A percentile compares a stretch with the other conserved stretches of the same genome.
Evolutionary conservation across 257 asterid genomes (phyloP).

Genomic region (Anisodus tanguticus): DNA sequence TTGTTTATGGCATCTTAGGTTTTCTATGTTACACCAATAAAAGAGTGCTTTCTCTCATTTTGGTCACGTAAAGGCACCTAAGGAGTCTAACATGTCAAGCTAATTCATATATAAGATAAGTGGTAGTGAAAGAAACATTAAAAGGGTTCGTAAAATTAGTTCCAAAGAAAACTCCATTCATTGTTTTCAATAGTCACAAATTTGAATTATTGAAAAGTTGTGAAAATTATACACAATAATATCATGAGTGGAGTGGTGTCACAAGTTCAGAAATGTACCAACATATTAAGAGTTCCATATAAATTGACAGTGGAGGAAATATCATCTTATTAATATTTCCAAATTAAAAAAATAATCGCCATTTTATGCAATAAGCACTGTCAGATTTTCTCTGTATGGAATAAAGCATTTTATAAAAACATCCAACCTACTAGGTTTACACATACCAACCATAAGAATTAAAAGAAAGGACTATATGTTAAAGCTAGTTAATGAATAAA

Average conservation of each 20-base stretch:
- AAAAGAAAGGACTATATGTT: conserved; percentile 19
- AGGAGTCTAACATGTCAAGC: conserved; percentile 4
- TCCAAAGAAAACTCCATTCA: background rate
- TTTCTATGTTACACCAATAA: background rate
- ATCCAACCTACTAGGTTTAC: background rate
- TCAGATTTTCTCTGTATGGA: background rate
- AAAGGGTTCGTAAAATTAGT: background rate
- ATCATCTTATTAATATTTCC: background rate
- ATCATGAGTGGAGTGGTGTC: background rate
- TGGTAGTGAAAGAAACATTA: background rate
- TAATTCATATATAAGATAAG: background rate
- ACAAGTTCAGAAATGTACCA: background rate
- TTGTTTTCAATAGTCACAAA: background rate
- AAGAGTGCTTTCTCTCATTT: background rate
- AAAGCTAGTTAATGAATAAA: too few species aligned
- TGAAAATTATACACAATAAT: background rate
- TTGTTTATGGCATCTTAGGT: background rate
- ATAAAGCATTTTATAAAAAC: background rate
- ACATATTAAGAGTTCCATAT: background rate
- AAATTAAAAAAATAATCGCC: background rate
- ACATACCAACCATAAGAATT: background rate
- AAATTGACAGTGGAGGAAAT: background rate
- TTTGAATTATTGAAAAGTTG: background rate
- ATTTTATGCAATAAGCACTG: background rate
- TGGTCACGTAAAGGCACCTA: background rate